Evolutionary conservation across 2,329 filamentous ascomycete species (phyloP).

Genomic region (Pseudopyrenochaeta lycopersici): DNA sequence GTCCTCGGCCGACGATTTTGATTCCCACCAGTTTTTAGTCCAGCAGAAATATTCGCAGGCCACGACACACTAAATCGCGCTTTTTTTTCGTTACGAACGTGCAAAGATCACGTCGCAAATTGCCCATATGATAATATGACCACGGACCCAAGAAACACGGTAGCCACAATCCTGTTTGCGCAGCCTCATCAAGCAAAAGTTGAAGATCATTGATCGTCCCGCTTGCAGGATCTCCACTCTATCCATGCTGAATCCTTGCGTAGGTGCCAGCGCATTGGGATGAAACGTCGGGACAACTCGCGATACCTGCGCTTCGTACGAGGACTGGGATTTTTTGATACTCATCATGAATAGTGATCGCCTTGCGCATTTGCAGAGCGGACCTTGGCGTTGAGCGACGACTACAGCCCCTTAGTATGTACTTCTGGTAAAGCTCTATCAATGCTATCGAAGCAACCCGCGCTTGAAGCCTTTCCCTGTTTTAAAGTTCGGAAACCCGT

Average conservation of each 20-base stretch:
- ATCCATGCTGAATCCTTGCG: constrained; percentile 20
- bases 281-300: not conserved
- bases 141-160: not conserved
- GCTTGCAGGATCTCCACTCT: constrained; percentile 20
- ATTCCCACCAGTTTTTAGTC: not conserved
- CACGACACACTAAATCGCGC: not conserved
- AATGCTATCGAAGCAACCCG: not conserved
- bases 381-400: not conserved
- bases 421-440: not conserved
- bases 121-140: not conserved
- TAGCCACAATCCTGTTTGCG: not conserved
- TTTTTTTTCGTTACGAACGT: not conserved
- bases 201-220: constrained; percentile 31
- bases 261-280: constrained; percentile 6
- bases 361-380: not conserved
- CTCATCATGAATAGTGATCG: not conserved
- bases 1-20: not conserved
- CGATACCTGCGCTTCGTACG: not conserved
- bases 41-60: not conserved
- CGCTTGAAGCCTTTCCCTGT: not conserved
- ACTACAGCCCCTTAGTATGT: not conserved
- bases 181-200: constrained; percentile 9
- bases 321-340: not conserved
- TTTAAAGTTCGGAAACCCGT: not conserved
- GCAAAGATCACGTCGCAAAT: not conserved